Percentiles rank a stretch among this genome's conserved stretches.
phyloP scores from a whole-genome alignment of 805 yeast genomes.

The Saccharomycopsis capsularis region DNA sequence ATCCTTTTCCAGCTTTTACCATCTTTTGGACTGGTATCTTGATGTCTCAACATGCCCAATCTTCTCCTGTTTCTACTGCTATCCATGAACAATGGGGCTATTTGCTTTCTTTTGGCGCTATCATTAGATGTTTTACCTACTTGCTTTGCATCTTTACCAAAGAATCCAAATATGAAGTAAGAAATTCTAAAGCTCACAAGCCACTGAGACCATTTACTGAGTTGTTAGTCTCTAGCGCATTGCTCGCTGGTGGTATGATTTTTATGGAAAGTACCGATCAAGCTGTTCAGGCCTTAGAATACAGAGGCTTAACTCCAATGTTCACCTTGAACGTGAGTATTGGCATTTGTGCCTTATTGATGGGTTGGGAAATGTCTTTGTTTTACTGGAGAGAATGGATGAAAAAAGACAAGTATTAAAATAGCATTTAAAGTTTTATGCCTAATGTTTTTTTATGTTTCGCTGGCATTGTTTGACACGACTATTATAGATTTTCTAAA shows the following conservation, averaged over 20 bases:
- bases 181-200: slow-evolving; percentile 1
- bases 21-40: slow-evolving; percentile 94
- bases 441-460: background rate
- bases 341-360: slow-evolving; percentile 67
- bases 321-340: slow-evolving; percentile 83
- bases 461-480: background rate
- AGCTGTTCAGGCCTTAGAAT: slow-evolving; percentile 71
- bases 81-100: slow-evolving; percentile 93
- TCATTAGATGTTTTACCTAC: slow-evolving; percentile 64
- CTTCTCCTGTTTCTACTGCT: slow-evolving; percentile 65
- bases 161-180: slow-evolving; percentile 18
- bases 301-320: slow-evolving; percentile 80
- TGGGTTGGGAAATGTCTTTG: slow-evolving; percentile 82
- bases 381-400: slow-evolving; percentile 48
- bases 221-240: slow-evolving; percentile 66
- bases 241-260: slow-evolving; percentile 82
- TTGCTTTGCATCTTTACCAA: slow-evolving; percentile 42
- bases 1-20: slow-evolving; percentile 90
- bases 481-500: background rate
- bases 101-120: slow-evolving; percentile 73
- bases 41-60: slow-evolving; percentile 93
- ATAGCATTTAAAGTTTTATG: background rate
- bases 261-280: slow-evolving; percentile 92
- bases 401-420: background rate
- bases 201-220: slow-evolving; percentile 80